Evolutionary conservation across 805 yeast genomes (phyloP).

Genomic region (Hanseniaspora mollemarum): DNA sequence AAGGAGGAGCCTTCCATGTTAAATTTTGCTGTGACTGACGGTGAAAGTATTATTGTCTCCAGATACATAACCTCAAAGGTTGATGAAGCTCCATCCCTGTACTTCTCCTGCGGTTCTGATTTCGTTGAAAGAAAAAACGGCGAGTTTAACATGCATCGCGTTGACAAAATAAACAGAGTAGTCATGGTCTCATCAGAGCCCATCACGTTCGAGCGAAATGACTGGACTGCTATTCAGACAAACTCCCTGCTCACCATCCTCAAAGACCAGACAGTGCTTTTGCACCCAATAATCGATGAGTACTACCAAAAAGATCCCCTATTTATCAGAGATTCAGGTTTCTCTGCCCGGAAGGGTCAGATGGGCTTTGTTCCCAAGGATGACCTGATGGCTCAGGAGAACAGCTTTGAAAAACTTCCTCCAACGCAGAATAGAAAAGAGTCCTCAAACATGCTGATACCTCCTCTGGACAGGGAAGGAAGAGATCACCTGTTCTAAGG

Average conservation of each 20-base stretch:
- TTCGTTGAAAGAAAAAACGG: constrained; percentile 87
- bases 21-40: constrained; percentile 93
- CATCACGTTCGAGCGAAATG: constrained; percentile 87
- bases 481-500: constrained; percentile 25
- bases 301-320: constrained; percentile 66
- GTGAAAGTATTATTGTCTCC: constrained; percentile 71
- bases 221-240: constrained; percentile 95
- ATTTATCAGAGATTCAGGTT: constrained; percentile 57
- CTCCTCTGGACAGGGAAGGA: constrained; percentile 73
- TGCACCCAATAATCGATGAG: constrained; percentile 87
- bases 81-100: constrained; percentile 93
- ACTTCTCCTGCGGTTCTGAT: constrained; percentile 85
- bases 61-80: constrained; percentile 79
- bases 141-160: constrained; percentile 84
- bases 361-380: constrained; percentile 73
- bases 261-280: constrained; percentile 68
- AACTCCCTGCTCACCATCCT: constrained; percentile 68
- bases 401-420: not conserved
- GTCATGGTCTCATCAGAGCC: constrained; percentile 98
- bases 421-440: not conserved
- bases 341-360: constrained; percentile 84
- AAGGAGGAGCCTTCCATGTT: constrained; percentile 65
- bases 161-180: constrained; percentile 84
- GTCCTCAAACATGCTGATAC: constrained; percentile 39
- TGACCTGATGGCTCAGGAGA: not conserved